Conservation (phyloP, 768 basidiomycete genomes). For the Auriculariales sp. region DNA sequence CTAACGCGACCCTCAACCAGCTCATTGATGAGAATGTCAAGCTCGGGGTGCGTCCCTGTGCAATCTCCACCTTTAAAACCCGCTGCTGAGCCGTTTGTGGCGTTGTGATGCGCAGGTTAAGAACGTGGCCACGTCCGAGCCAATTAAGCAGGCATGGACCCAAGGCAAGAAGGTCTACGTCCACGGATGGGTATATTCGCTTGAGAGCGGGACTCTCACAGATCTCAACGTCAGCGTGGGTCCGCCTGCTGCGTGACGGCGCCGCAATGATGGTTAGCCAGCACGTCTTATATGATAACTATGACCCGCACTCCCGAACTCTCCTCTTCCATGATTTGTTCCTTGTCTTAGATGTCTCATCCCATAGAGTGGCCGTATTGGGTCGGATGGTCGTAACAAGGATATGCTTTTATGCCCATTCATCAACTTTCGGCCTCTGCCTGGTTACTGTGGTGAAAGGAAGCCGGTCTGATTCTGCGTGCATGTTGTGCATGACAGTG, state of each 20-base stretch:
- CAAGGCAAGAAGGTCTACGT: slow-evolving; percentile 27
- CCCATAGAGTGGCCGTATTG: background rate
- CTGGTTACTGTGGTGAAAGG: too few relatives aligned
- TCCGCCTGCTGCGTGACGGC: too few relatives aligned
- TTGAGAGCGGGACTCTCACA: slow-evolving; percentile 39
- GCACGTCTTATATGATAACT: too few relatives aligned
- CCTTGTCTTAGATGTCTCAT: too few relatives aligned
- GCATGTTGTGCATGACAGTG: too few relatives aligned
- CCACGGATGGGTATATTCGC: slow-evolving; percentile 63
- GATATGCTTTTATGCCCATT: too few relatives aligned
- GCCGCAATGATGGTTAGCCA: too few relatives aligned
- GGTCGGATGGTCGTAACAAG: background rate
- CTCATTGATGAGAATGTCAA: slow-evolving; percentile 10
- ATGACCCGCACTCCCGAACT: too few relatives aligned
- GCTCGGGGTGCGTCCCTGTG: slow-evolving; percentile 4
- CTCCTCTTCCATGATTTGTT: too few relatives aligned
- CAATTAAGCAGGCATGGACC: slow-evolving; percentile 20
- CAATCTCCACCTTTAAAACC: slow-evolving; percentile 18
- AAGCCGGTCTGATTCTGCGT: too few relatives aligned
- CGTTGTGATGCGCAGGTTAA: slow-evolving; percentile 11
- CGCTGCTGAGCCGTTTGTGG: slow-evolving; percentile 9
- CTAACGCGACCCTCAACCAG: background rate
- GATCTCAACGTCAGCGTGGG: slow-evolving; percentile 27
- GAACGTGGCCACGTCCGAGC: slow-evolving; percentile 17
- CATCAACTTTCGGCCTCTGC: too few relatives aligned